Conservation (phyloP, 495 filamentous ascomycete species). For the Aspergillus biplanus region DNA sequence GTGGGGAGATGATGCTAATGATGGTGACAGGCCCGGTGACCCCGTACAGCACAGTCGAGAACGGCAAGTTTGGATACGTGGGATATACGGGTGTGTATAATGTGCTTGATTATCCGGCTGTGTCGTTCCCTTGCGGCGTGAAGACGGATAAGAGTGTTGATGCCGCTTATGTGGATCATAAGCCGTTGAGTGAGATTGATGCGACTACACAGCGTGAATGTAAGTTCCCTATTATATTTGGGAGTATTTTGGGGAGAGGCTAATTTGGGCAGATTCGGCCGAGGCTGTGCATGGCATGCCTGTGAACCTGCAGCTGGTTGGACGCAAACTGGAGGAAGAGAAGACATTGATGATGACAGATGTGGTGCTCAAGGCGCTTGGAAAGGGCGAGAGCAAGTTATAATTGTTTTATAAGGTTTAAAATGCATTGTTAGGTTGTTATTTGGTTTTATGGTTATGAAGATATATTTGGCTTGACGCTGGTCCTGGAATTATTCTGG, state of each 20-base stretch:
- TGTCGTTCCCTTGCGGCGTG: slow-evolving; percentile 18
- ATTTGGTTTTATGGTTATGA: neutral
- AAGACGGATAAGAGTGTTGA: slow-evolving; percentile 11
- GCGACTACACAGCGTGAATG: slow-evolving; percentile 9
- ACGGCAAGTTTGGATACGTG: slow-evolving; percentile 18
- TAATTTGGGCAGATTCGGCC: slow-evolving; percentile 11
- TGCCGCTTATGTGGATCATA: neutral
- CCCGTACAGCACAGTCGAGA: slow-evolving; percentile 14
- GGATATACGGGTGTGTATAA: slow-evolving; percentile 19
- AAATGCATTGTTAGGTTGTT: neutral
- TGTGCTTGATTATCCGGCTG: slow-evolving; percentile 16
- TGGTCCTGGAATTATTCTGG: too few species aligned
- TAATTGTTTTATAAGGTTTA: neutral
- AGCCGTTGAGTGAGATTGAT: slow-evolving; percentile 9
- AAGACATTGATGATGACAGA: slow-evolving; percentile 10
- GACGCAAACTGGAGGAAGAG: slow-evolving; percentile 14
- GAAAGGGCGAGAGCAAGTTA: neutral
- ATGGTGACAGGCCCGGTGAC: slow-evolving; percentile 6
- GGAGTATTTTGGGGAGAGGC: neutral
- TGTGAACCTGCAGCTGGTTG: slow-evolving; percentile 15
- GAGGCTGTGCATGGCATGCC: slow-evolving; percentile 16
- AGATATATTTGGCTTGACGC: too few species aligned
- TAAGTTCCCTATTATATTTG: neutral
- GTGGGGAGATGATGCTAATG: neutral
- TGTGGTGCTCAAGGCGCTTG: slow-evolving; percentile 12